A percentile compares a stretch with the other conserved stretches of the same genome.
These are phyloP conservation scores for Mycena chlorophos DNA, from an alignment of 768 basidiomycete genomes.

Conservation along the genomic window DNA sequence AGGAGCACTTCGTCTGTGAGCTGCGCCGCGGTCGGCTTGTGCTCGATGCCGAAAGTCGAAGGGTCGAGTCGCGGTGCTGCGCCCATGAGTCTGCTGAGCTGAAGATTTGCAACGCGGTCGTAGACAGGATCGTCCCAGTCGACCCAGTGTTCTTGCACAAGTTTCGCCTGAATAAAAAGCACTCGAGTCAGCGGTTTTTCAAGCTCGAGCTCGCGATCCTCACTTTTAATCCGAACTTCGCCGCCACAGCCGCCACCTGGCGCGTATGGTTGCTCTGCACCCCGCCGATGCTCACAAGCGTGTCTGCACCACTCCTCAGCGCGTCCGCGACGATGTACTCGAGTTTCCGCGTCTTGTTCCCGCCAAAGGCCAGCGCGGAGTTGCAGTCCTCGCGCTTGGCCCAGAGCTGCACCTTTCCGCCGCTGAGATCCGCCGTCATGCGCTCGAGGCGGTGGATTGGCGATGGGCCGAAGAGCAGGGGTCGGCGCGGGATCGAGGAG, in stretches of 20 bases:
- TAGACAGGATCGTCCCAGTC: slow-evolving; percentile 23
- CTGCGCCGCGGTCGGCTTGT: slow-evolving; percentile 23
- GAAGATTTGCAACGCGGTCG: slow-evolving; percentile 25
- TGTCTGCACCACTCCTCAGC: slow-evolving; percentile 21
- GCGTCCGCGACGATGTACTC: slow-evolving; percentile 27
- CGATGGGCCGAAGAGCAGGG: slow-evolving; percentile 24
- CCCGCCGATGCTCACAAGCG: slow-evolving; percentile 28
- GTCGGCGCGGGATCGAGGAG: slow-evolving; percentile 20
- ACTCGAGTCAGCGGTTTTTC: not conserved
- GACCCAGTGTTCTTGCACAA: slow-evolving; percentile 29
- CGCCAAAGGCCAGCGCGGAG: slow-evolving; percentile 25
- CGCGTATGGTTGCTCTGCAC: slow-evolving; percentile 29
- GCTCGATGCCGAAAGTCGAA: slow-evolving; percentile 26
- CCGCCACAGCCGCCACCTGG: slow-evolving; percentile 28
- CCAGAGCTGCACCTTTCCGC: slow-evolving; percentile 22
- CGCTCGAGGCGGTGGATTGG: slow-evolving; percentile 26
- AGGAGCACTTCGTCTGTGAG: slow-evolving; percentile 18
- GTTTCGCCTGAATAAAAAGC: slow-evolving; percentile 20
- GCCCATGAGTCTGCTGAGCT: slow-evolving; percentile 27
- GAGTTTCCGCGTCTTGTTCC: slow-evolving; percentile 29
- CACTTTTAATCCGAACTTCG: slow-evolving; percentile 26
- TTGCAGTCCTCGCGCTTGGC: slow-evolving; percentile 31
- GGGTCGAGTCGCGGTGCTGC: slow-evolving; percentile 24
- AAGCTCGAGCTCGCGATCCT: not conserved
- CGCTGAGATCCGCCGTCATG: slow-evolving; percentile 23